Evolutionary conservation across 179 eudicot species (phyloP).

Genomic region (Amaranthus tricolor): DNA sequence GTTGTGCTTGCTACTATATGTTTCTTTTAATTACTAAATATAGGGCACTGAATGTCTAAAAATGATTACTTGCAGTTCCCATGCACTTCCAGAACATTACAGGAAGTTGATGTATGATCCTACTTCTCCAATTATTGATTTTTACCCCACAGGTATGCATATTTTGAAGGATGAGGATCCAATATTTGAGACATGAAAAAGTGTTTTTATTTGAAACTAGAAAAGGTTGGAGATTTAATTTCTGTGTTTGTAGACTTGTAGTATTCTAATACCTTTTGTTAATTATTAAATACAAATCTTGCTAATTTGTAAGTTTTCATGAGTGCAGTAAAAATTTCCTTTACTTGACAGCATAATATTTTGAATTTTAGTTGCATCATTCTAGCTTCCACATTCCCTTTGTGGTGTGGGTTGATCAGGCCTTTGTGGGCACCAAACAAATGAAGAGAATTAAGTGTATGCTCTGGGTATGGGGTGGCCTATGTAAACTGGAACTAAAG

Average conservation of each 20-base stretch:
- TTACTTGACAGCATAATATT: too few relatives aligned
- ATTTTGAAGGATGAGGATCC: background rate
- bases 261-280: background rate
- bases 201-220: background rate
- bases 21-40: slow-evolving; percentile 17
- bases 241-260: background rate
- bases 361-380: background rate
- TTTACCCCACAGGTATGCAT: slow-evolving; percentile 78
- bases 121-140: slow-evolving; percentile 79
- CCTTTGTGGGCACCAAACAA: background rate
- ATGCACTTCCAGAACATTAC: slow-evolving; percentile 91
- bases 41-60: slow-evolving; percentile 42
- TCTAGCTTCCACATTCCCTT: background rate
- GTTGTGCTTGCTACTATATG: slow-evolving; percentile 35
- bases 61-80: slow-evolving; percentile 57
- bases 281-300: background rate
- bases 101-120: slow-evolving; percentile 87
- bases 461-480: background rate
- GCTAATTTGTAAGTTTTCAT: background rate
- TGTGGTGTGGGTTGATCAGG: background rate
- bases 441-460: background rate
- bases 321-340: too few relatives aligned
- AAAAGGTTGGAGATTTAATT: background rate
- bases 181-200: background rate
- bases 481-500: background rate